phyloP scores from a whole-genome alignment of 2,329 filamentous ascomycete species.

The Phialocephala sp. region DNA sequence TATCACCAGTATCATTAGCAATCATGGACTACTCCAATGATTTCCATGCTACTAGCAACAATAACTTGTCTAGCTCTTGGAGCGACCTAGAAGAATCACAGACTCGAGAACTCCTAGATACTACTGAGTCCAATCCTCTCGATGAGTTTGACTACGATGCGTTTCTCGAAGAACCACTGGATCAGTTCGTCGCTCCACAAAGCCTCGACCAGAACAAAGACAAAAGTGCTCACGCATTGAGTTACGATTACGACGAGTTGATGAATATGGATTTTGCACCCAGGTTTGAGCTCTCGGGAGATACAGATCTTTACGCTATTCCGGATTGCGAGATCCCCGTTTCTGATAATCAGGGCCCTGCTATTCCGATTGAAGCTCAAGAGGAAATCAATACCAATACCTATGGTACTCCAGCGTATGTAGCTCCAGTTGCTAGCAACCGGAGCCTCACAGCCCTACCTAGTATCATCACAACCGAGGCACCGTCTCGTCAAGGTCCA shows the following conservation, averaged over 20 bases:
- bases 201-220: neutral
- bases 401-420: neutral
- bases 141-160: neutral
- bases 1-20: conserved; percentile 10
- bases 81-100: neutral
- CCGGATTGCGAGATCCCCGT: neutral
- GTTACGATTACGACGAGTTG: neutral
- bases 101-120: neutral
- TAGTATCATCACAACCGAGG: neutral
- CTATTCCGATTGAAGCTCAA: neutral
- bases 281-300: neutral
- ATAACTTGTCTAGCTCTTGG: neutral
- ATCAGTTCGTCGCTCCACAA: neutral
- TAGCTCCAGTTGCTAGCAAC: neutral
- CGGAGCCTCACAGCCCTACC: neutral
- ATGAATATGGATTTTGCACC: neutral
- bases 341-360: neutral
- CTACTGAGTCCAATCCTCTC: neutral
- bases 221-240: neutral
- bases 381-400: neutral
- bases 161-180: neutral
- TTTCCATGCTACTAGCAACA: neutral
- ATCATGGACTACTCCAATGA: conserved; percentile 3
- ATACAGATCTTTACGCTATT: neutral
- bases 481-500: neutral